Evolutionary conservation across 2,329 filamentous ascomycete species (phyloP), one percentile per base, ranked within the genome.

Genomic region (Alternaria triticimaculans): DNA sequence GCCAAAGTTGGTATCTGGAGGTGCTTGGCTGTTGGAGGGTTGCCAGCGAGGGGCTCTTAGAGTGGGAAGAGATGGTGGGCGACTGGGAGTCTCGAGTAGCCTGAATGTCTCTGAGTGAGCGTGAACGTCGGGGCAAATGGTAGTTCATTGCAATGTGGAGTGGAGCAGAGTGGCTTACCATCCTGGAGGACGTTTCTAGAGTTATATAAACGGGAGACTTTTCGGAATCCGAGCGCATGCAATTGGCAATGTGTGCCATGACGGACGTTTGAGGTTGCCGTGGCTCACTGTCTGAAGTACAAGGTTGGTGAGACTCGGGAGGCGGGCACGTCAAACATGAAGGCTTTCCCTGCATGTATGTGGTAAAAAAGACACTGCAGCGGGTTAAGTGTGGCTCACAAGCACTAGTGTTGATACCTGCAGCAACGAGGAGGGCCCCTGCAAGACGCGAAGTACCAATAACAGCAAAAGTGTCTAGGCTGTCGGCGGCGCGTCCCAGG

Each of bases 181-280:
- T 69, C 30, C 63, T 74, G 65, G 68, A 68, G 72, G 78, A 75
- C 63, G 77, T 76, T 77, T 78, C 78, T 58, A 72, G 67, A 51
- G 69, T 68, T 80, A 80, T 80, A 79, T 80, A 80, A 78, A 78
- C 70, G 63, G 71, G 71, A 55, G 72, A 70, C 62, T 69, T 76
- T 59, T 75, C 71, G 69, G 72, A 71, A 56, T 72, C 72, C 46
- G 68, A 74, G 58, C 80, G 77, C 68, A 81, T 80, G 77, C 79
- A 81, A 76, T 79, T 80, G 74, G 80, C 78, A 71, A 82, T 82
- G 76, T 82, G 80, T 79, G 78, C 77, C 79, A 81, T 81, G 76
- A 74, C 68, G 56, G 70, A 49, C 62, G 76, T 78, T 77, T 80
- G 76, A 77, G 72, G 71, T 68, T 70, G 69, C 72, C 65, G 74